Evolutionary conservation across 1,284 basidiomycete genomes (phyloP).

Genomic region (Entoloma clypeatum): DNA sequence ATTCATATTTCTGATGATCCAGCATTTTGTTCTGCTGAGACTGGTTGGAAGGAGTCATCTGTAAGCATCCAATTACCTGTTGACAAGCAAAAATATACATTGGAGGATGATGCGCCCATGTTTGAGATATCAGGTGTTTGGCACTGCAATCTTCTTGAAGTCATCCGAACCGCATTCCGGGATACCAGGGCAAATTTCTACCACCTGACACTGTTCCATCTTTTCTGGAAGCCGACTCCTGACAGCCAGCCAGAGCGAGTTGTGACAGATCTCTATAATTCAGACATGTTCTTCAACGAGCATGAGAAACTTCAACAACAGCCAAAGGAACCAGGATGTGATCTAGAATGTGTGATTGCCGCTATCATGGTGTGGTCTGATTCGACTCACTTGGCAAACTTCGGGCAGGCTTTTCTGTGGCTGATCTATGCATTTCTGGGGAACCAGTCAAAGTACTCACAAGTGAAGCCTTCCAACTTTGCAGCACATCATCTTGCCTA

Average conservation of each 20-base stretch:
- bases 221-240: too few species aligned
- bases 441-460: slow-evolving; percentile 34
- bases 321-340: slow-evolving; percentile 6
- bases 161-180: not conserved
- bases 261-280: not conserved
- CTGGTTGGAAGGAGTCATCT: not conserved
- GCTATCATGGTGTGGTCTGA: slow-evolving; percentile 36
- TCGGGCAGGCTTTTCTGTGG: slow-evolving; percentile 33
- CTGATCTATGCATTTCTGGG: slow-evolving; percentile 36
- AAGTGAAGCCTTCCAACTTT: slow-evolving; percentile 22
- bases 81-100: too few species aligned
- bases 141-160: too few species aligned
- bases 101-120: too few species aligned
- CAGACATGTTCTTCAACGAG: too few species aligned
- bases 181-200: too few species aligned
- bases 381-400: slow-evolving; percentile 33
- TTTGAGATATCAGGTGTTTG: too few species aligned
- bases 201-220: not conserved
- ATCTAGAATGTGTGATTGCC: slow-evolving; percentile 18
- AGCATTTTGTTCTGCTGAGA: not conserved
- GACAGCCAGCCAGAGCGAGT: not conserved
- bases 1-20: not conserved
- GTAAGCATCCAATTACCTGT: too few species aligned
- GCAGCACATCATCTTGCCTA: slow-evolving; percentile 31
- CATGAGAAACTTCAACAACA: too few species aligned